phyloP scores from a whole-genome alignment of 441 rosid genomes.

The Syzygium malaccense region DNA sequence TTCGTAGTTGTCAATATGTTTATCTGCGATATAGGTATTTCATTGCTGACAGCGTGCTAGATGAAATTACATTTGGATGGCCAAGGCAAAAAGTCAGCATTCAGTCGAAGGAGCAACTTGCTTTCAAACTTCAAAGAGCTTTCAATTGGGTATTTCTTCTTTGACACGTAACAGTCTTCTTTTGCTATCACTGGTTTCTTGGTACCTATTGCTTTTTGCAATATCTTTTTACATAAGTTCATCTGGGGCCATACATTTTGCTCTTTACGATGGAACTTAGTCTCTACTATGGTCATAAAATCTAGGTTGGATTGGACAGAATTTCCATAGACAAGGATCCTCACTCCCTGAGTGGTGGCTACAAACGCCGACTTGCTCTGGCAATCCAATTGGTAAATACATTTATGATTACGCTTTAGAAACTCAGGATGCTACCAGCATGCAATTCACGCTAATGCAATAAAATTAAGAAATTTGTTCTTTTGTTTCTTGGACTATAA shows the following conservation, averaged over 20 bases:
- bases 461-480: background rate
- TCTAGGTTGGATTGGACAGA: slow-evolving; percentile 78
- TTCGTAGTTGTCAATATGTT: background rate
- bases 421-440: background rate
- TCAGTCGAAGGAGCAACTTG: slow-evolving; percentile 57
- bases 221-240: background rate
- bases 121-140: slow-evolving; percentile 79
- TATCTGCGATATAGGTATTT: slow-evolving; percentile 47
- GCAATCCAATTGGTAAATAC: slow-evolving; percentile 81
- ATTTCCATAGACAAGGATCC: slow-evolving; percentile 82
- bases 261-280: slow-evolving; percentile 1
- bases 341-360: slow-evolving; percentile 87
- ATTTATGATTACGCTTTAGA: background rate
- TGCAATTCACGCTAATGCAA: background rate
- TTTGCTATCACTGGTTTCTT: background rate
- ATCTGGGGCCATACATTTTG: background rate
- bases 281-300: background rate
- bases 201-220: background rate
- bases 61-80: slow-evolving; percentile 88
- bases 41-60: slow-evolving; percentile 80
- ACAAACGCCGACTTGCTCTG: slow-evolving; percentile 87
- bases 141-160: slow-evolving; percentile 60
- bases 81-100: slow-evolving; percentile 65
- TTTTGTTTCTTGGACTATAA: background rate
- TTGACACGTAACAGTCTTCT: background rate